Evolutionary conservation across 768 basidiomycete genomes (phyloP).

Genomic region (Rhizopogon salebrosus): DNA sequence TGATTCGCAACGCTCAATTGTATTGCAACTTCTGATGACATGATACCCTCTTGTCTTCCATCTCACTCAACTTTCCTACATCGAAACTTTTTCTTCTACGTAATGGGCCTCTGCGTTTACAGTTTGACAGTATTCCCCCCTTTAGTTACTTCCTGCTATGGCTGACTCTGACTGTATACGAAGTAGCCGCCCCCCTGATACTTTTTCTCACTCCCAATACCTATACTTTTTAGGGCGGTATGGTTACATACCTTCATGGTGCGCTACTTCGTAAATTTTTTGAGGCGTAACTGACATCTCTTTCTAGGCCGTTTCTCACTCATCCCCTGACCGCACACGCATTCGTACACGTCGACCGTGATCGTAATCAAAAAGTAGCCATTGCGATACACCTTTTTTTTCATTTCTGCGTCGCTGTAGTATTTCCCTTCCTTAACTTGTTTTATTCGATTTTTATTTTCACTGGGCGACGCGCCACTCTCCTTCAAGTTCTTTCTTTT

Average conservation of each 20-base stretch:
- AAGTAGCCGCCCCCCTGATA: neutral
- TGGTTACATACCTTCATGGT: neutral
- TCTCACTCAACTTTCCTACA: neutral
- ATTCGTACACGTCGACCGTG: neutral
- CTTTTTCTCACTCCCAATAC: neutral
- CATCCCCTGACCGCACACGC: neutral
- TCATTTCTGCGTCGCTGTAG: neutral
- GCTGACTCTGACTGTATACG: neutral
- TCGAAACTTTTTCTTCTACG: neutral
- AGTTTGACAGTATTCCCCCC: neutral
- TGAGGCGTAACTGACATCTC: no score
- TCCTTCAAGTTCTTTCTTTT: neutral
- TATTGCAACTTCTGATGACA: neutral
- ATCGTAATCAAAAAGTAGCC: conserved; percentile 8
- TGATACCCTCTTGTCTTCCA: neutral
- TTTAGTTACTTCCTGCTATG: neutral
- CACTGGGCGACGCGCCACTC: neutral
- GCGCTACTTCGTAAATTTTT: neutral
- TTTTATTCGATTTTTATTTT: conserved; percentile 1
- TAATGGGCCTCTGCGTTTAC: neutral
- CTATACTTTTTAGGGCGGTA: neutral
- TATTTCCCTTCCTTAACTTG: neutral
- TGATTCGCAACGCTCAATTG: neutral
- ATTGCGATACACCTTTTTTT: conserved; percentile 6
- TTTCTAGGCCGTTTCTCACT: neutral